Conservation (phyloP, 345 rosid genomes). For the Triadica sebifera region DNA sequence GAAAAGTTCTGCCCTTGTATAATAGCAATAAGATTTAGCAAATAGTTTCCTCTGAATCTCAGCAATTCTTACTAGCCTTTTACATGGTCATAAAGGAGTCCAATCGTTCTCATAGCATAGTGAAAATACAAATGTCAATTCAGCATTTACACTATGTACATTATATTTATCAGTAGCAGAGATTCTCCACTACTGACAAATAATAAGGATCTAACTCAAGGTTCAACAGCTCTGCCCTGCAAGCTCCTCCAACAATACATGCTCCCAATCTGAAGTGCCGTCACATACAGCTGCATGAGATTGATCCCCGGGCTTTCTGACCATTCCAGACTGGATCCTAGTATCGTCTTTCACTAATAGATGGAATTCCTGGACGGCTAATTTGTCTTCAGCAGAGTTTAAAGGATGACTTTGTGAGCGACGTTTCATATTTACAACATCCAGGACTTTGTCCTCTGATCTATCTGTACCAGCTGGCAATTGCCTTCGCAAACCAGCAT, state of each 20-base stretch:
- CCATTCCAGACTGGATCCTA: not conserved
- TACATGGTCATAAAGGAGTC: not conserved
- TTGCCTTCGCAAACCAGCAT: constrained; percentile 19
- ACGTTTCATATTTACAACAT: constrained; percentile 11
- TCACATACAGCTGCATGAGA: constrained; percentile 34
- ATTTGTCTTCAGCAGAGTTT: constrained; percentile 10
- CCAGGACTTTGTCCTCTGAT: constrained; percentile 9
- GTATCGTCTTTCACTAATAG: constrained; percentile 23
- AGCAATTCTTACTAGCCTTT: too few species aligned
- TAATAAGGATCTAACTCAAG: not conserved
- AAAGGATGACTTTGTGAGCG: not conserved
- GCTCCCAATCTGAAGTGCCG: constrained; percentile 71
- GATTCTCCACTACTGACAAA: not conserved
- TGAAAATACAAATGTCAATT: not conserved
- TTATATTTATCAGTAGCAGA: not conserved
- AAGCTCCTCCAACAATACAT: constrained; percentile 57
- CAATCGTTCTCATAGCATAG: not conserved
- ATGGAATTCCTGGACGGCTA: constrained; percentile 23
- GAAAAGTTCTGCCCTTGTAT: too few species aligned
- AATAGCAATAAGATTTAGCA: too few species aligned
- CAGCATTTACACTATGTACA: constrained; percentile 2
- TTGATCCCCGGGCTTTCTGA: constrained; percentile 21
- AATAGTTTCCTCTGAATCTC: too few species aligned
- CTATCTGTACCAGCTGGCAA: constrained; percentile 2
- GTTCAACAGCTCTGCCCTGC: constrained; percentile 29